Evolutionary conservation across 768 basidiomycete genomes (phyloP).

Genomic region (Pilatotrama ljubarskyi): DNA sequence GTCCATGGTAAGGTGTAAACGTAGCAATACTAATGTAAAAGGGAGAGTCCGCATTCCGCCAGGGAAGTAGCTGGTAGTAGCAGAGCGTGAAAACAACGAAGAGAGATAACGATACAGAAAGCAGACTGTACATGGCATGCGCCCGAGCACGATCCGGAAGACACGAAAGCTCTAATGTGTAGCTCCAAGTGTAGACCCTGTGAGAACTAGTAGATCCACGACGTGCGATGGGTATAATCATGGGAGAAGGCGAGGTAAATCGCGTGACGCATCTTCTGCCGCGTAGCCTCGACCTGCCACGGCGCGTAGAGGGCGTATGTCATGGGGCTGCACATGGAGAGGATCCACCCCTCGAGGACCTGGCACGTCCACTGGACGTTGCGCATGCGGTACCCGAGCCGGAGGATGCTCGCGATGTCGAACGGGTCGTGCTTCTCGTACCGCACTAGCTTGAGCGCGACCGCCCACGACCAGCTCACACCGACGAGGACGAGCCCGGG

Average conservation of each 20-base stretch:
- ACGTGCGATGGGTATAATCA: not conserved
- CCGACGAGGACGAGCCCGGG: slow-evolving; percentile 56
- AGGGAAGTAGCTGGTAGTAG: not conserved
- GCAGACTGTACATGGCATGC: not conserved
- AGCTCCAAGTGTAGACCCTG: too few species aligned
- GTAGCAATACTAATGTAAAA: slow-evolving; percentile 20
- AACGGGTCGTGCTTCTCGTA: slow-evolving; percentile 62
- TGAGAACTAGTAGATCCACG: not conserved
- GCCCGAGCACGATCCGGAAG: not conserved
- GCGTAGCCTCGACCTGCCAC: slow-evolving; percentile 45
- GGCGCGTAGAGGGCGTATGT: slow-evolving; percentile 52
- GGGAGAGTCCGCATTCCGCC: not conserved
- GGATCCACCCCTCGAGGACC: slow-evolving; percentile 58
- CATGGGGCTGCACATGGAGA: slow-evolving; percentile 63
- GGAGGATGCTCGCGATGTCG: slow-evolving; percentile 69
- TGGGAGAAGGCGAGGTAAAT: slow-evolving; percentile 32
- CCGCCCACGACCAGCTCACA: slow-evolving; percentile 71
- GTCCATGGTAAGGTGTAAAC: slow-evolving; percentile 9
- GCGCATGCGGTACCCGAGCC: slow-evolving; percentile 55
- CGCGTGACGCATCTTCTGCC: slow-evolving; percentile 55
- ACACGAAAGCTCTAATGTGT: not conserved
- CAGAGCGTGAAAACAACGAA: slow-evolving; percentile 2
- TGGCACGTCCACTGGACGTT: slow-evolving; percentile 55
- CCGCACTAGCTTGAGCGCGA: slow-evolving; percentile 71
- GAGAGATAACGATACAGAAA: slow-evolving; percentile 19